Evolutionary conservation across 2,329 filamentous ascomycete species (phyloP), one percentile per base, ranked within the genome.

Genomic region (Mycosphaerella arachidis): DNA sequence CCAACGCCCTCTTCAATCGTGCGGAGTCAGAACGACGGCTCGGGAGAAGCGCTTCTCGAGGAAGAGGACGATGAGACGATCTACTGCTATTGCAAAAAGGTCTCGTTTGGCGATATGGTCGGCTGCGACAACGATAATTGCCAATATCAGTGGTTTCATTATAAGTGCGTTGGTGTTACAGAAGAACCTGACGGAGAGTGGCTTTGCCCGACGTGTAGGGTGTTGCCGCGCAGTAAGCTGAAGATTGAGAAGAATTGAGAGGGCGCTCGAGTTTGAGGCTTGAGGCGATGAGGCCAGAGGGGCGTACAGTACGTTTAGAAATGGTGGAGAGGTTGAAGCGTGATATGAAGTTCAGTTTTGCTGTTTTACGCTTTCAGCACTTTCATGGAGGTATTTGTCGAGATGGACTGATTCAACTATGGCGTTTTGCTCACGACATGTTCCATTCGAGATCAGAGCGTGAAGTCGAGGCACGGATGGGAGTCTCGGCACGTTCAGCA

Each of bases 91-190:
- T 94, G 90, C 74, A 88, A 92, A 73, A 89, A 89, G 68, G 88
- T 92, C 66, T 91, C 88, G 74, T 92, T 90, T 71, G 90, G 90
- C 62, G 88, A 93, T 71, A 94, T 94, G 90, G 90, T 94, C 64
- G 90, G 89, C 31, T 94, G 90, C 77, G 90, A 94, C 78, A 93
- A 93, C 73, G 86, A 89, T 59, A 82, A 87, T 66, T 94, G 90
- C 75, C 86, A 86, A 51, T 90, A 85, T 70, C 90, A 94, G 76
- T 94, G 90, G 90, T 94, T 94, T 74, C 90, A 94, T 76, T 94
- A 90, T 88, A 86, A 76, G 60, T 82, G 79, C 63, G 78, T 81
- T 53, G 77, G 77, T 30, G 75, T 82, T 63, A 79, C 78, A 62
- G 74, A 78, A 66, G 78, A 81, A 70, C 79, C 79, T 4, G 72